Evolutionary conservation across 2,329 filamentous ascomycete species (phyloP).

Genomic region (Delphinella strobiligena): DNA sequence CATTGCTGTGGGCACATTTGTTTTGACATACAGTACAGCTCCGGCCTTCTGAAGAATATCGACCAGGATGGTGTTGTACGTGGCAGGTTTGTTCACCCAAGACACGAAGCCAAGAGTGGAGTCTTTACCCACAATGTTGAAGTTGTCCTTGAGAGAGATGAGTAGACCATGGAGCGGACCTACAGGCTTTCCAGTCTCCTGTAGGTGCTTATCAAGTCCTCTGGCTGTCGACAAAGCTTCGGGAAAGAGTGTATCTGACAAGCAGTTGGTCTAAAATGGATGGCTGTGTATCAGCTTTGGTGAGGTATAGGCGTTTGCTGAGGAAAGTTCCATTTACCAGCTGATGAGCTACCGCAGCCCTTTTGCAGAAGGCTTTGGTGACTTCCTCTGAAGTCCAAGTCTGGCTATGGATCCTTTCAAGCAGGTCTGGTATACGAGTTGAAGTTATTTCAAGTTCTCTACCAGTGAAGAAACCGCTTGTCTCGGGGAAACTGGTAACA

Average conservation of each 20-base stretch:
- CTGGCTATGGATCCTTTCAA: constrained; percentile 27
- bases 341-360: constrained; percentile 43
- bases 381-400: constrained; percentile 41
- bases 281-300: background rate
- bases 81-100: constrained; percentile 47
- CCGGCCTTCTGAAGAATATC: constrained; percentile 47
- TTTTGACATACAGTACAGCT: constrained; percentile 58
- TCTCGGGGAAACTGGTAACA: constrained; percentile 42
- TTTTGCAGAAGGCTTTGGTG: constrained; percentile 42
- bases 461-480: constrained; percentile 47
- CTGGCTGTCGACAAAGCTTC: constrained; percentile 40
- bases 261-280: constrained; percentile 52
- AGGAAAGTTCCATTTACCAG: constrained; percentile 24
- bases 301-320: background rate
- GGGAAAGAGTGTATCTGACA: constrained; percentile 46
- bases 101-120: constrained; percentile 52
- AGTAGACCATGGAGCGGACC: constrained; percentile 59
- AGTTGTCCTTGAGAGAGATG: constrained; percentile 59
- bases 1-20: constrained; percentile 57
- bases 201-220: constrained; percentile 40
- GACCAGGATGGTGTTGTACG: constrained; percentile 44
- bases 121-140: constrained; percentile 49
- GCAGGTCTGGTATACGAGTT: constrained; percentile 27
- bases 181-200: constrained; percentile 31
- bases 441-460: constrained; percentile 40